These are phyloP conservation scores for Leccinum fallax DNA, from an alignment of 1,284 basidiomycete species.

Conservation along the genomic window DNA sequence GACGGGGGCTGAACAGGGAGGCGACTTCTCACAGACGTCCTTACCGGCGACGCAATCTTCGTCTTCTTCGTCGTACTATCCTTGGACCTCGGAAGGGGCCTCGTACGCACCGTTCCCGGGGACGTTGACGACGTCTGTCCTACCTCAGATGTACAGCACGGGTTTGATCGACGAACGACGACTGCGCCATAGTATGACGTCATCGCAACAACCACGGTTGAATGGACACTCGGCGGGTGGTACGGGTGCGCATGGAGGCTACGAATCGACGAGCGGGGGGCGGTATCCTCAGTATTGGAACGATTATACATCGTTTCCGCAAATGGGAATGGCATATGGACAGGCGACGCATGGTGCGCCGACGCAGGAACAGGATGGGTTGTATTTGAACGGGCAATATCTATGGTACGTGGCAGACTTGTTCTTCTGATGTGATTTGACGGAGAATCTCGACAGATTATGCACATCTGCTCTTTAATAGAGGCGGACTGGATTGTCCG, in stretches of 20 bases:
- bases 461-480: background rate
- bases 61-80: slow-evolving; percentile 43
- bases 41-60: slow-evolving; percentile 9
- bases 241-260: slow-evolving; percentile 19
- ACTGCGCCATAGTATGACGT: slow-evolving; percentile 10
- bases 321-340: slow-evolving; percentile 50
- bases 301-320: slow-evolving; percentile 59
- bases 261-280: slow-evolving; percentile 25
- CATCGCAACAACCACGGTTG: slow-evolving; percentile 26
- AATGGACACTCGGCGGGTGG: slow-evolving; percentile 13
- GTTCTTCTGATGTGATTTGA: slow-evolving; percentile 2
- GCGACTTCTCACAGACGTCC: slow-evolving; percentile 15
- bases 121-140: slow-evolving; percentile 62
- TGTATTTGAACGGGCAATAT: slow-evolving; percentile 30
- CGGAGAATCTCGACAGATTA: background rate
- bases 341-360: slow-evolving; percentile 14
- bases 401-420: slow-evolving; percentile 27
- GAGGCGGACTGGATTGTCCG: background rate
- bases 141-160: slow-evolving; percentile 72
- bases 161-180: slow-evolving; percentile 55
- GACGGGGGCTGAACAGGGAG: slow-evolving; percentile 18
- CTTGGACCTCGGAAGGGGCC: slow-evolving; percentile 49
- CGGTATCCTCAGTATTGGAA: slow-evolving; percentile 62
- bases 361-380: slow-evolving; percentile 23
- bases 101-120: slow-evolving; percentile 42